Evolutionary conservation across 352 stramenopile species (phyloP), one percentile per base, ranked within the genome.

Genomic region (Pythium sp.): DNA sequence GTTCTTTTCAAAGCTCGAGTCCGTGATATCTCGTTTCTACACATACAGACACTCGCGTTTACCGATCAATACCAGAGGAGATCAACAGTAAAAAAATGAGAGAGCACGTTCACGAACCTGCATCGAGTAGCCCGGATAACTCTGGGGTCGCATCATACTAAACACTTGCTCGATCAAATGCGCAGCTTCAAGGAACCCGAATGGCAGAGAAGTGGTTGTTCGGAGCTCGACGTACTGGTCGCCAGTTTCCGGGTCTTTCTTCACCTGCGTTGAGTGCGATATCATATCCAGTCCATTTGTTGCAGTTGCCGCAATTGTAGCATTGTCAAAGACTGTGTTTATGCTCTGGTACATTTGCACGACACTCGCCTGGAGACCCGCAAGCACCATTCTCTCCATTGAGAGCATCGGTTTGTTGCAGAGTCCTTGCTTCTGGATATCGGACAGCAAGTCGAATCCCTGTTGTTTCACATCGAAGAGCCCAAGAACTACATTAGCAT

Each of bases 1-100:
- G 22, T 22, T 60, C 24, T 70, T 70, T 36, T 70, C 18, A 38
- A 65, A 70, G 41, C 30, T 57, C 8, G 30, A 53, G 56, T 61
- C 46, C 5, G 56, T 55, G n/a, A 38, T 14, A 14, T 53, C 11
- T 30, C 32, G 55, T 38, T 49, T 64, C 64, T 69, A 12, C 15
- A 57, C 6, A 56, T 14, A 30, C n/a, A 28, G n/a, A 30, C 38
- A 58, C 20, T 46, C 38, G 20, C 38, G 14, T 20, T 46, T 20
- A 20, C 4, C 14, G 15, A 7, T 18, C 41, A 49, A 49, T 49
- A 43, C 12, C 12, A 14, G 36, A 43, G 36, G 36, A 43, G 36
- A 15, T 43, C 36, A 9, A 43, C 36, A 14, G 34, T 18, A 14
- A 43, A 18, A 49, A 49, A 49, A 49, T 15, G 41, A 49, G 14